Evolutionary conservation across 202 grass and related monocot genomes (phyloP), one percentile per base, ranked within the genome.

Genomic region (Hordeum pubiflorum): DNA sequence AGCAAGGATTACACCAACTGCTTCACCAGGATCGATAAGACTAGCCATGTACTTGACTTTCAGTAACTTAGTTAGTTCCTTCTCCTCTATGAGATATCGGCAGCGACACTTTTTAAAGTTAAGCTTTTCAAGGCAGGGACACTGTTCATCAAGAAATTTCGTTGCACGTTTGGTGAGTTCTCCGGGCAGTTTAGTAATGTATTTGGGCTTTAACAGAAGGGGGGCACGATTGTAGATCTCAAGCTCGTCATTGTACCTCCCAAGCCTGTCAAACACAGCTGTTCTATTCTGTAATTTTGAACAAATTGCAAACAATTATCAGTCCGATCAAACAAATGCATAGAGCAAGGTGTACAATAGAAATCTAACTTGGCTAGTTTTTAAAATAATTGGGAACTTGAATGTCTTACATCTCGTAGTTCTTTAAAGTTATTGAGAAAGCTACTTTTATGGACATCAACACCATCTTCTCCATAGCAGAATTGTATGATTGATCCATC

Each of bases 401-500:
- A 74, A 57, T 68, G 39, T 2, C 90, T 86, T 94, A 98, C 95
- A 85, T 88, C 71, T 83, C 72, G 61, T 72, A 98, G 92, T 69
- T 86, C 75, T 89, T 83, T 77, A 29, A 94, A 94, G 54, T 91
- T 80, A 5, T 91, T 46, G 55, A 98, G 84, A 48, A 89, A 98
- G 82, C 85, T 93, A 69, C 79, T 86, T 83, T 93, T 98, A 57
- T 82, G 90, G 7, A 98, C 92, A 52, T 98, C 95, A 67, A 94
- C 86, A 22, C 86, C 92, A 92, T 98, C 95, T 83, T 89, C 86
- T 29, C 95, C 95, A 20, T 98, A 98, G 6, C 20, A 31, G 83
- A 98, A 98, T 41, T 98, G 92, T 76, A 98, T 82, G 82, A 98
- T 84, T 10, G 95, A 94, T 46, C 95, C 95, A 93, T 98, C 95